These are phyloP conservation scores for Acer campestre DNA, from an alignment of 345 rosid genomes.

Conservation along the genomic window DNA sequence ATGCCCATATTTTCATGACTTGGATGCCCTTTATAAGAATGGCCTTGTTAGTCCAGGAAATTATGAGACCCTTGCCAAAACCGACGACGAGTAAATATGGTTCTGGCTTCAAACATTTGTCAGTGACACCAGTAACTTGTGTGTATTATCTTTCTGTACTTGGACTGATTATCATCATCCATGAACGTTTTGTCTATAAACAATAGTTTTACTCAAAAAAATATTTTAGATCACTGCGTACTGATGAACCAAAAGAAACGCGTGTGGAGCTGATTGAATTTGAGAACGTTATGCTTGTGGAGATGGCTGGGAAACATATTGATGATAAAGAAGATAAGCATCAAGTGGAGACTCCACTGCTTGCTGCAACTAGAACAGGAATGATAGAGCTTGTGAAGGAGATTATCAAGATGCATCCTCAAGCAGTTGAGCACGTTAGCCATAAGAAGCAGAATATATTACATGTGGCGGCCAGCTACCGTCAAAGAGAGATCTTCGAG, in stretches of 20 bases:
- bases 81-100: constrained; percentile 6
- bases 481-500: neutral
- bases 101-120: too few relatives aligned
- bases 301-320: too few relatives aligned
- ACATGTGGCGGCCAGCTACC: neutral
- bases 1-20: constrained; percentile 55
- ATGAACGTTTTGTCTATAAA: neutral
- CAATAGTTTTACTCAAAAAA: too few relatives aligned
- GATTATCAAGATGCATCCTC: neutral
- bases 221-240: neutral
- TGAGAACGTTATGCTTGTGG: too few relatives aligned
- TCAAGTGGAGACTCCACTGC: neutral
- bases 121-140: neutral
- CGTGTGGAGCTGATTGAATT: too few relatives aligned
- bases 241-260: too few relatives aligned
- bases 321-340: neutral
- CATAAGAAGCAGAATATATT: neutral
- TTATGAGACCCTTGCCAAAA: neutral
- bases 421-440: neutral
- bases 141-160: neutral
- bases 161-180: neutral
- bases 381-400: neutral
- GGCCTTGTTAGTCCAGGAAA: constrained; percentile 24
- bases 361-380: neutral
- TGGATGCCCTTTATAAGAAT: constrained; percentile 42